phyloP scores from a whole-genome alignment of 2,329 filamentous ascomycete species.

The Blastomyces gilchristii region DNA sequence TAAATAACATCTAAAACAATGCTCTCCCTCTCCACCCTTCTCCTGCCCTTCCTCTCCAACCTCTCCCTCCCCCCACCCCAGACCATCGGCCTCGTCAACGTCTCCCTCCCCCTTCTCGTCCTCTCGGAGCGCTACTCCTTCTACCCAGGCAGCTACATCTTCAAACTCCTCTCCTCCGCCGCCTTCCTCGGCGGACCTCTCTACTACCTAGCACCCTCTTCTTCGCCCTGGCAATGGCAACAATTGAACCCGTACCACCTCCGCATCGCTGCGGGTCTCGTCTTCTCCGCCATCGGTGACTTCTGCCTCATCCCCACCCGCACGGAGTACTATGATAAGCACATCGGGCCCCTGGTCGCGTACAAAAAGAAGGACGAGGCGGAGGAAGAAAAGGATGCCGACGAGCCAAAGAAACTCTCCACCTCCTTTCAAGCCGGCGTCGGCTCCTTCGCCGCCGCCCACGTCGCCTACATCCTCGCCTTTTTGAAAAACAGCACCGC shows the following conservation, averaged over 20 bases:
- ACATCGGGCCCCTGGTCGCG: background rate
- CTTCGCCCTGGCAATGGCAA: constrained; percentile 14
- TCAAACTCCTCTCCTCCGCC: constrained; percentile 23
- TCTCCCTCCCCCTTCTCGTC: constrained; percentile 20
- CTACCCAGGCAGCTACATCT: constrained; percentile 20
- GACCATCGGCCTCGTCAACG: constrained; percentile 18
- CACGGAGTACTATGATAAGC: constrained; percentile 16
- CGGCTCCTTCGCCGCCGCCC: constrained; percentile 22
- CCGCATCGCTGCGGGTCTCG: constrained; percentile 19
- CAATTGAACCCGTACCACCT: constrained; percentile 14
- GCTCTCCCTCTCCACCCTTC: background rate
- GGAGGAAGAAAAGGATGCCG: background rate
- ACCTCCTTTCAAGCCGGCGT: constrained; percentile 23
- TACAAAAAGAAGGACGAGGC: background rate
- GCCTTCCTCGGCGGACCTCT: constrained; percentile 22
- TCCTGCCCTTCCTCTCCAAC: background rate
- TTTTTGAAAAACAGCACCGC: constrained; percentile 15
- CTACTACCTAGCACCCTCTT: constrained; percentile 11
- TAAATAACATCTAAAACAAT: background rate
- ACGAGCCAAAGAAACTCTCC: constrained; percentile 13
- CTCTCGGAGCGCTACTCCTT: constrained; percentile 21
- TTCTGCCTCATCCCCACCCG: constrained; percentile 21
- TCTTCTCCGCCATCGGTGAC: constrained; percentile 21
- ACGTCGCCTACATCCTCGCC: constrained; percentile 23
- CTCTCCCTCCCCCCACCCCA: constrained; percentile 18